Evolutionary conservation across 345 rosid genomes (phyloP).

Genomic region (Mercurialis annua): DNA sequence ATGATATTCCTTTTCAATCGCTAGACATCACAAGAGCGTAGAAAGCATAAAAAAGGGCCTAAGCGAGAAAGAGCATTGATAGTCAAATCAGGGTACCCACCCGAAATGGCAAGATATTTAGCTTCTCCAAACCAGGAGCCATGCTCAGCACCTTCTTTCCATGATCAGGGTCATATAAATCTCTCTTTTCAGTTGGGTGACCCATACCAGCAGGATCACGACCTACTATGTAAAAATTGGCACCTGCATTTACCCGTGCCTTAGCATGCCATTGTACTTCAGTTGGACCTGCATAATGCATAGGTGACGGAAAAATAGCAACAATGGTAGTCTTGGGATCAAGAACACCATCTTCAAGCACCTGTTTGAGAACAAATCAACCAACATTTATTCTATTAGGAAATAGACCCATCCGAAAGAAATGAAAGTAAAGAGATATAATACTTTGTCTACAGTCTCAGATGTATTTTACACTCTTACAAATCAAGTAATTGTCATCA

Average conservation of each 20-base stretch:
- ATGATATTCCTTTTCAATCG: background rate
- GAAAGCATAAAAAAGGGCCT: background rate
- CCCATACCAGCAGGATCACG: conserved; percentile 99
- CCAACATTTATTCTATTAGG: background rate
- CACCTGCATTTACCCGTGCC: conserved; percentile 94
- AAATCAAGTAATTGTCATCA: background rate
- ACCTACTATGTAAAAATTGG: conserved; percentile 95
- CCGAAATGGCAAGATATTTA: conserved; percentile 90
- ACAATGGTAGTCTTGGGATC: conserved; percentile 89
- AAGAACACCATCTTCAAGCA: conserved; percentile 87
- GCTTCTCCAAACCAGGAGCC: conserved; percentile 98
- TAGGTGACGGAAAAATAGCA: conserved; percentile 93
- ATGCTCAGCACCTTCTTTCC: conserved; percentile 94
- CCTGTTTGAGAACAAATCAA: conserved; percentile 38
- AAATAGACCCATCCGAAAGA: background rate
- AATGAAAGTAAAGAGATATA: too few species aligned
- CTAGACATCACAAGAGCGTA: background rate
- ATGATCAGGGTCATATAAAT: conserved; percentile 90
- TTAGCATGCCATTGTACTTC: conserved; percentile 99
- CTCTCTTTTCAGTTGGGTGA: conserved; percentile 93
- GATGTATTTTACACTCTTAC: background rate
- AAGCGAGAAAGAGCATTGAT: background rate
- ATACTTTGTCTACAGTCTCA: background rate
- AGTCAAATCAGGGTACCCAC: conserved; percentile 31
- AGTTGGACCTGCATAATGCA: conserved; percentile 99